phyloP scores from a whole-genome alignment of 352 stramenopile genomes.

The Phytophthora sp. region DNA sequence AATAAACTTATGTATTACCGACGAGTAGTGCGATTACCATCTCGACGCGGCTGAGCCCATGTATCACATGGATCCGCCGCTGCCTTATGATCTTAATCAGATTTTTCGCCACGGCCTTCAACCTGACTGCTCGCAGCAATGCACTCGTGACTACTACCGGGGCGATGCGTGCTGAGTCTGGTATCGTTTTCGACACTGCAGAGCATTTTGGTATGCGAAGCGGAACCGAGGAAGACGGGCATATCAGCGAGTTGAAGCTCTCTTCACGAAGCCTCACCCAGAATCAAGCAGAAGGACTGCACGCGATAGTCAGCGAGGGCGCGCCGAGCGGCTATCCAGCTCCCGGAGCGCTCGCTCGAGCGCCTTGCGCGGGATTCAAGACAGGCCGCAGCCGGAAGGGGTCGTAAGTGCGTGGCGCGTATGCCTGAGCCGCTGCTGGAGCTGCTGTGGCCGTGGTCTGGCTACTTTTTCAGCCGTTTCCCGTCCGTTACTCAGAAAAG shows the following conservation, averaged over 20 bases:
- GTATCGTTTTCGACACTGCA: too few relatives aligned
- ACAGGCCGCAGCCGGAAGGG: constrained; percentile 14
- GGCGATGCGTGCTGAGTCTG: neutral
- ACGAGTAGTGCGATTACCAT: constrained; percentile 13
- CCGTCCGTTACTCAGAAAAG: constrained; percentile 14
- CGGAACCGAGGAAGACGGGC: neutral
- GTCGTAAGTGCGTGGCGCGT: neutral
- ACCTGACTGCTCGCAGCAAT: neutral
- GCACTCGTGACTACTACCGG: neutral
- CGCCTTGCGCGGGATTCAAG: neutral
- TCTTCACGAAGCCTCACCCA: constrained; percentile 7
- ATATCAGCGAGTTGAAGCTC: constrained; percentile 27
- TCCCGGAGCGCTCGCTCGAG: neutral
- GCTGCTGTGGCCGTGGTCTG: too few relatives aligned
- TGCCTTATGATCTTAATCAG: constrained; percentile 11
- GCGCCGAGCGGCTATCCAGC: neutral
- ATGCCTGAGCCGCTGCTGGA: neutral
- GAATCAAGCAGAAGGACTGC: constrained; percentile 4
- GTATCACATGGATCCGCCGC: constrained; percentile 3
- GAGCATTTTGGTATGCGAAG: too few relatives aligned
- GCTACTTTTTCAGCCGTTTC: constrained; percentile 6
- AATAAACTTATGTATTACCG: constrained; percentile 15
- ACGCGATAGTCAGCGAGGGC: neutral
- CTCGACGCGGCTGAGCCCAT: constrained; percentile 10
- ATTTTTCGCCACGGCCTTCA: constrained; percentile 12